Base-by-base conservation (phyloP, 257 asterid species). In the Misopates orontium region DNA sequence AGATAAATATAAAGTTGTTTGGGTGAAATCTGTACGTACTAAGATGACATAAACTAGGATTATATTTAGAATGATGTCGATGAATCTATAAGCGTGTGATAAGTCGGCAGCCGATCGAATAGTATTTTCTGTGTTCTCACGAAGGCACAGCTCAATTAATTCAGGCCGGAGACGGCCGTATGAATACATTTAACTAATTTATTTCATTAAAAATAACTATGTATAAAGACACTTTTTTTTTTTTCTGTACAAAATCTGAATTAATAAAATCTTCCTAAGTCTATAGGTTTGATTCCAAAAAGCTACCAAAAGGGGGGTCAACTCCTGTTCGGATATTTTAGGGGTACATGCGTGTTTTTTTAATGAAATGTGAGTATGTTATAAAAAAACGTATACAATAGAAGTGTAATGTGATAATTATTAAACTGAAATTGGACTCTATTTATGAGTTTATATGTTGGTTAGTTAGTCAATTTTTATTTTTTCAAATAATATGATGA, bases 31-130 rank as follows among this genome's bases (percentile, higher is more conserved):
- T n/a, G n/a, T n/a, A n/a, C n/a, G n/a, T n/a, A n/a, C n/a, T n/a
- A n/a, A n/a, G n/a, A n/a, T n/a, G n/a, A n/a, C n/a, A 28, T 28
- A 28, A 28, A 28, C 36, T 3, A 2, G 36, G 7, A 14, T 19
- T 19, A 4, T 15, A 6, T 8, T 8, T 21, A 16, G 1, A n/a
- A 54, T 22, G 24, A 41, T 7, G 10, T 4, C 17, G 36, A 40
- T 49, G 52, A 60, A 47, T 12, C 8, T 19, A 17, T 9, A 64
- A 51, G 31, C 64, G 69, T 41, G 77, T 77, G 40, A 44, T 32
- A 64, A 24, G 69, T 72, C 70, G 73, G 78, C 70, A 59, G 78
- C 75, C 82, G n/a, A n/a, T n/a, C n/a, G 73, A 63, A 32, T 64
- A 66, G 52, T 12, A 60, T n/a, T 72, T 57, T 62, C 73, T 45